phyloP scores from a whole-genome alignment of 192 early-diverging fungal genomes.

The Entomortierella beljakovae region DNA sequence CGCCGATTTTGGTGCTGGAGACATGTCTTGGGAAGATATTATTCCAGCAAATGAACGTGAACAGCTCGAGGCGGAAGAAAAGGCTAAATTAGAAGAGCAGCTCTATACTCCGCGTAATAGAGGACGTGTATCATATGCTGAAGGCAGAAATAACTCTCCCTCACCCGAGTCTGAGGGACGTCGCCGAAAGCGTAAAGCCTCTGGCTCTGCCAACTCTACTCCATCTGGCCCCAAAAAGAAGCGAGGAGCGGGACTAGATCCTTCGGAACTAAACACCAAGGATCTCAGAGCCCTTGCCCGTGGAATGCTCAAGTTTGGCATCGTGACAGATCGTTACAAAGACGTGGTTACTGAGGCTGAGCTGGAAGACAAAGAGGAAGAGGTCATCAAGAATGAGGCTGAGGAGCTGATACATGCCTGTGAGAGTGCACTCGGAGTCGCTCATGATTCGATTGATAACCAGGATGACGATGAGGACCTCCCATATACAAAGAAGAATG shows the following conservation, averaged over 20 bases:
- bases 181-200: constrained; percentile 43
- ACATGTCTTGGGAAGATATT: constrained; percentile 94
- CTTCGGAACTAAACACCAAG: constrained; percentile 73
- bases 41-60: constrained; percentile 90
- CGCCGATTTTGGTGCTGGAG: constrained; percentile 83
- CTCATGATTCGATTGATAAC: constrained; percentile 42
- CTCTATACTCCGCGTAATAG: constrained; percentile 65
- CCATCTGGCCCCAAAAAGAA: constrained; percentile 44
- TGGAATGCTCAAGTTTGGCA: constrained; percentile 87
- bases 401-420: constrained; percentile 61
- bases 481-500: constrained; percentile 50
- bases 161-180: constrained; percentile 46
- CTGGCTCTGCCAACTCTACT: constrained; percentile 4
- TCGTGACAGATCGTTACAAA: constrained; percentile 80
- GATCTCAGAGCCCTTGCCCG: constrained; percentile 86
- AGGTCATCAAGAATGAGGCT: constrained; percentile 52
- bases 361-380: constrained; percentile 72
- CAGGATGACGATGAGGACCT: constrained; percentile 50
- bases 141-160: constrained; percentile 57
- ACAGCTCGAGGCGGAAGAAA: constrained; percentile 73
- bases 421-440: constrained; percentile 55
- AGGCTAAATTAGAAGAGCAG: constrained; percentile 69
- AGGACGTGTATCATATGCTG: constrained; percentile 72
- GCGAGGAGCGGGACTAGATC: constrained; percentile 43
- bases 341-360: constrained; percentile 87